A percentile compares a stretch with the other conserved stretches of the same genome.
phyloP scores from a whole-genome alignment of 1,139 yeast genomes.

The Suhomyces chickasaworum region DNA sequence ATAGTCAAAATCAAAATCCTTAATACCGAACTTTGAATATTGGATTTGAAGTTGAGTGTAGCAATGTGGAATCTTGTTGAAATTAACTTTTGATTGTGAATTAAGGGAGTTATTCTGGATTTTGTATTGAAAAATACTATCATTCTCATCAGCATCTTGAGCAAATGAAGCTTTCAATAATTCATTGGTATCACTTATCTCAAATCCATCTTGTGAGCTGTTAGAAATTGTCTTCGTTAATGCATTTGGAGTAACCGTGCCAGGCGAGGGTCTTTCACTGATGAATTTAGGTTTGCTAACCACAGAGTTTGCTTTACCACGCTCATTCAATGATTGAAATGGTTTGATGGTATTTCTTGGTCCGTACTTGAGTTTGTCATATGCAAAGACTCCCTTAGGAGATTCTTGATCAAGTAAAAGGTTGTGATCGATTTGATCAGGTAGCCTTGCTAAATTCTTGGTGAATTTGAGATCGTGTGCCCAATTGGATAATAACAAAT shows the following conservation, averaged over 20 bases:
- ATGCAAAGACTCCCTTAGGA: conserved; percentile 37
- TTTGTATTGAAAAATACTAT: conserved; percentile 34
- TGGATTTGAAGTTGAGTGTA: conserved; percentile 75
- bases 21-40: conserved; percentile 89
- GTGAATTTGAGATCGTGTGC: conserved; percentile 59
- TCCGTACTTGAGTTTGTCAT: conserved; percentile 50
- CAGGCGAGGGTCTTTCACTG: conserved; percentile 55
- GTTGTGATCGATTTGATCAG: conserved; percentile 29
- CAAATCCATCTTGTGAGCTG: conserved; percentile 13
- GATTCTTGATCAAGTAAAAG: conserved; percentile 26
- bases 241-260: not conserved
- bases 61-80: conserved; percentile 57
- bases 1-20: conserved; percentile 87
- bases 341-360: conserved; percentile 49
- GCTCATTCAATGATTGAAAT: conserved; percentile 47
- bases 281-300: conserved; percentile 60
- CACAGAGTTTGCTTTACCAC: conserved; percentile 23
- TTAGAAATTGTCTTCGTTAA: conserved; percentile 17
- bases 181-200: conserved; percentile 5
- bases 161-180: conserved; percentile 8
- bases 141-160: conserved; percentile 21
- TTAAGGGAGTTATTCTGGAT: conserved; percentile 5
- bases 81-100: conserved; percentile 3
- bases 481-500: conserved; percentile 79
- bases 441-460: conserved; percentile 54